phyloP scores from a whole-genome alignment of 1,284 basidiomycete species.

The Termitomyces sp. region DNA sequence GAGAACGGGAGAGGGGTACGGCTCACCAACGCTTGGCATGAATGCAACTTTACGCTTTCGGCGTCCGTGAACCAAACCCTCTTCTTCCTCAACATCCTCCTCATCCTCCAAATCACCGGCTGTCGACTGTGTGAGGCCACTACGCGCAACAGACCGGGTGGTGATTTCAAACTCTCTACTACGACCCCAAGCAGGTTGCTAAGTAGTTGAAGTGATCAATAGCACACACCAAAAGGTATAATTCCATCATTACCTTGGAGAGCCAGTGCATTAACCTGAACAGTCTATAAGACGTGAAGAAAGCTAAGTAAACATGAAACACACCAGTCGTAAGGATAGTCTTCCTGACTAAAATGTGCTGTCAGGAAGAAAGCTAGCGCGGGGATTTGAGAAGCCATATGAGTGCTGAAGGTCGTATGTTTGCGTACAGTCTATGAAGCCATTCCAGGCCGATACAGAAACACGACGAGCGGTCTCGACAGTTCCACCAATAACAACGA shows the following conservation, averaged over 20 bases:
- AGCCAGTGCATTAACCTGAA: slow-evolving; percentile 81
- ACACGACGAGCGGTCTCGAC: slow-evolving; percentile 70
- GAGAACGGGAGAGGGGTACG: not conserved
- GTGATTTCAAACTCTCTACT: slow-evolving; percentile 84
- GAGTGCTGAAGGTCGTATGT: not conserved
- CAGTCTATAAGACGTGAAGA: slow-evolving; percentile 1
- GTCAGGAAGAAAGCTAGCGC: slow-evolving; percentile 76
- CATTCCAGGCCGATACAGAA: slow-evolving; percentile 79
- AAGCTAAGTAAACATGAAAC: slow-evolving; percentile 18
- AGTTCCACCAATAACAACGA: slow-evolving; percentile 75
- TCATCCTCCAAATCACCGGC: slow-evolving; percentile 75
- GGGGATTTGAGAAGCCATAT: slow-evolving; percentile 2
- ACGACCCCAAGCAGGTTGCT: slow-evolving; percentile 83
- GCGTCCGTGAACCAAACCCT: slow-evolving; percentile 58
- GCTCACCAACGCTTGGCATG: slow-evolving; percentile 69
- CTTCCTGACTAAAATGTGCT: slow-evolving; percentile 79
- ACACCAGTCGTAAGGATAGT: slow-evolving; percentile 80
- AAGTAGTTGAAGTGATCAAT: not conserved
- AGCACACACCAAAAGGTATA: not conserved
- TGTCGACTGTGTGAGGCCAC: slow-evolving; percentile 58
- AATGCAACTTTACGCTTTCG: slow-evolving; percentile 72
- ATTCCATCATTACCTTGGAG: slow-evolving; percentile 50
- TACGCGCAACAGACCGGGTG: slow-evolving; percentile 61
- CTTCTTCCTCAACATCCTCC: slow-evolving; percentile 57
- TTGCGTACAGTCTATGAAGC: slow-evolving; percentile 74